phyloP scores from a whole-genome alignment of 345 rosid genomes.

The Aquilaria yunnanensis region DNA sequence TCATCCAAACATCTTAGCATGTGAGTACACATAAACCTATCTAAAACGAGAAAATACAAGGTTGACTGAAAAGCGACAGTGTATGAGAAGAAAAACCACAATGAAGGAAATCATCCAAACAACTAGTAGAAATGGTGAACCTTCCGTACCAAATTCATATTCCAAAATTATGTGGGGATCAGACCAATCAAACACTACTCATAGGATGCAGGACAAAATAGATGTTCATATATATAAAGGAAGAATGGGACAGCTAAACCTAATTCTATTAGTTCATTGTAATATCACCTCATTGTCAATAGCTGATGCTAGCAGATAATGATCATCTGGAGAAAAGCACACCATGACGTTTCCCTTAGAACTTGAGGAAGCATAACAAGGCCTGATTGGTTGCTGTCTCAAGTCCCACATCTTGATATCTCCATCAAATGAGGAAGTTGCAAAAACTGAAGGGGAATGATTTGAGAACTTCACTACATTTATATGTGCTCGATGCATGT shows the following conservation, averaged over 20 bases:
- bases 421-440: constrained; percentile 92
- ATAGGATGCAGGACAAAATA: background rate
- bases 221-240: constrained; percentile 2
- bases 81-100: too few species aligned
- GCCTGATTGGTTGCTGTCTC: constrained; percentile 67
- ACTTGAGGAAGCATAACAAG: constrained; percentile 80
- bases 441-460: constrained; percentile 80
- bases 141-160: too few species aligned
- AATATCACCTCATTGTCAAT: constrained; percentile 88
- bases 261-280: constrained; percentile 7
- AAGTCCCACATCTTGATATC: constrained; percentile 94
- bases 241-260: background rate
- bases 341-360: constrained; percentile 95
- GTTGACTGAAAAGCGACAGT: too few species aligned
- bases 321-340: constrained; percentile 98
- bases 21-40: too few species aligned
- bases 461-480: constrained; percentile 92
- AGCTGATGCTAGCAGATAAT: constrained; percentile 88
- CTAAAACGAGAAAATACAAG: too few species aligned
- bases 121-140: too few species aligned
- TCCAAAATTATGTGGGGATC: background rate
- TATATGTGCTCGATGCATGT: constrained; percentile 88
- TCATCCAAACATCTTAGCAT: too few species aligned
- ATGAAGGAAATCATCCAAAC: too few species aligned
- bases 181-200: constrained; percentile 6